Base-by-base conservation (phyloP, 2,329 filamentous ascomycete genomes). In the Calonectria pseudoreteaudii region DNA sequence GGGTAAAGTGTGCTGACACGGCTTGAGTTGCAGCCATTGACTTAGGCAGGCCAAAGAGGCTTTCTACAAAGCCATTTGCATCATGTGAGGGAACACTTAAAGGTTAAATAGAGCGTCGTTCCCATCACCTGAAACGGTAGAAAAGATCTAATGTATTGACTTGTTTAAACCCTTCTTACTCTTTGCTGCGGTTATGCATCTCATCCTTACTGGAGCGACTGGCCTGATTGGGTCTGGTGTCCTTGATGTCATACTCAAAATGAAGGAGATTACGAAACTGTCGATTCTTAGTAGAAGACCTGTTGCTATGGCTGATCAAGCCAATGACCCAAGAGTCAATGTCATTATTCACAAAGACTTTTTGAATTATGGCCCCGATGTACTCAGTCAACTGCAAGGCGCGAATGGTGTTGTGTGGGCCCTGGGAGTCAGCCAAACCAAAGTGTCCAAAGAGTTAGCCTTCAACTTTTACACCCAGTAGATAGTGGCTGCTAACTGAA, bases 141-240 rank as follows among this genome's bases (percentile, higher is more conserved):
- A 18, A 5, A 2, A 2, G 30, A 3, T 41, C 20, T 1, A 5
- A 28, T 44, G 14, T n/a, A 9, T 10, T n/a, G 41, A 28, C 2
- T 6, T 26, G 1, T 13, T 41, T 44, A 9, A 8, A 14, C 28
- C 1, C 1, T 28, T 23, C 30, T 26, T 30, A 16, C 30, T 31
- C 30, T 31, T 31, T 31, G 26, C 36, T 44, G 13, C 13, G 23
- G 41, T 23, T 30, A 78, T 78, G 76, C 76, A 78, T 74, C 74
- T 78, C 44, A 75, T 78, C 4, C 76, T 78, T 89, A 84, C 76
- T 26, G 74, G 76, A 0, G 76, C 76, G 30, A 78, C 76, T 2
- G 76, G 76, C 47, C 72, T 78, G 2, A 68, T 78, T 16, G 76
- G 76, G 30, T 74, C 76, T 1, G 30, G 76, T 23, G 72, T 78